These are phyloP conservation scores for Acanthamoeba lenticulata DNA, from an alignment of 208 protist species.

Conservation along the genomic window DNA sequence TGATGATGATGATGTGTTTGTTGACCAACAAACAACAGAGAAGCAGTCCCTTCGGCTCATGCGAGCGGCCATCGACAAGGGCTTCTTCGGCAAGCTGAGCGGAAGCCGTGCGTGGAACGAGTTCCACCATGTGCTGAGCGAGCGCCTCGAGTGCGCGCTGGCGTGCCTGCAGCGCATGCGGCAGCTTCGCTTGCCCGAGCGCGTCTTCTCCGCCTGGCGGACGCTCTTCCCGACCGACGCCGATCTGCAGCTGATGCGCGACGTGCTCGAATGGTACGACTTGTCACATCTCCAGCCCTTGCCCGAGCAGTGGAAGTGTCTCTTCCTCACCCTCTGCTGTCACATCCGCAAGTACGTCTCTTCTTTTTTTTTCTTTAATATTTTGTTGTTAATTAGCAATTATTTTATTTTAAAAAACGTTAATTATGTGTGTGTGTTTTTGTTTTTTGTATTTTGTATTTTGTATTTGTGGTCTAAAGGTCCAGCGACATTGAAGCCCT, in stretches of 20 bases:
- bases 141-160: background rate
- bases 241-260: background rate
- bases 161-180: background rate
- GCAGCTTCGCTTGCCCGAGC: constrained; percentile 31
- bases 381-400: too few relatives aligned
- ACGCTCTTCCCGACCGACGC: background rate
- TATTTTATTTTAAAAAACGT: background rate
- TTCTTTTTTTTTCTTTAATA: background rate
- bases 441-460: background rate
- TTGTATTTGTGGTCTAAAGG: background rate
- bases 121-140: background rate
- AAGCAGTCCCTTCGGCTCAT: background rate
- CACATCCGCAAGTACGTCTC: constrained; percentile 1
- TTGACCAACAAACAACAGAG: background rate
- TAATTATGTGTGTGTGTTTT: background rate
- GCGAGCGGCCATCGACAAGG: background rate
- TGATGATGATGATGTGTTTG: background rate
- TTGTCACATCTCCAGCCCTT: background rate
- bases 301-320: constrained; percentile 1
- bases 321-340: background rate
- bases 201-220: background rate
- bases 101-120: background rate
- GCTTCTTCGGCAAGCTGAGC: constrained; percentile 46
- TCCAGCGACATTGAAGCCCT: background rate
- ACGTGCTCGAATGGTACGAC: constrained; percentile 30